phyloP scores from a whole-genome alignment of 2,329 filamentous ascomycete genomes.

The Ophiostoma himal-ulmi region DNA sequence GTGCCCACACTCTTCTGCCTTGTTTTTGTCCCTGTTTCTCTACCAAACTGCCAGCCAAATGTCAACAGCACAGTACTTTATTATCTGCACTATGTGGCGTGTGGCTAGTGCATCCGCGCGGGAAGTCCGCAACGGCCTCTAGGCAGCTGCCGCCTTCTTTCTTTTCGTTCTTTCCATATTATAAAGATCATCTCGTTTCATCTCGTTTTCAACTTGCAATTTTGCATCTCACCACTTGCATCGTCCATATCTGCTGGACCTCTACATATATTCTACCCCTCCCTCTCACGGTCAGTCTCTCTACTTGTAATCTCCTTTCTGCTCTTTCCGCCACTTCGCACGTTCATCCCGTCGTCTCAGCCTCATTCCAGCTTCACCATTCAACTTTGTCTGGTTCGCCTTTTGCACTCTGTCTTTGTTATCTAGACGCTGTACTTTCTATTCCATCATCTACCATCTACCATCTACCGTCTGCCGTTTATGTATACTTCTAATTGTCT shows the following conservation, averaged over 20 bases:
- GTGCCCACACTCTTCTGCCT: background rate
- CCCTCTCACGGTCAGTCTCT: background rate
- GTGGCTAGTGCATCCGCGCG: slow-evolving; percentile 10
- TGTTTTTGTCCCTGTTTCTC: background rate
- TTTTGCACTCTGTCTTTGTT: background rate
- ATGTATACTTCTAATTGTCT: background rate
- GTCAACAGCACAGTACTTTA: background rate
- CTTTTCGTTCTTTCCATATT: background rate
- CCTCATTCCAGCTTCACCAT: background rate
- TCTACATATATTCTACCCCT: background rate
- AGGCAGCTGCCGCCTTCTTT: slow-evolving; percentile 12
- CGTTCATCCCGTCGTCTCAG: background rate
- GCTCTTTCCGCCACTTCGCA: background rate
- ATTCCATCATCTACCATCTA: background rate
- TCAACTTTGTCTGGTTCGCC: background rate
- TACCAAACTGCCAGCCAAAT: background rate
- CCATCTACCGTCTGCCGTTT: background rate
- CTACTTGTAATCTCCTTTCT: background rate
- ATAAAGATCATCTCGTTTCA: background rate
- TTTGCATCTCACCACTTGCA: background rate
- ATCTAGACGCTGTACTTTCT: background rate
- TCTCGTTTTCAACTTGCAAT: background rate
- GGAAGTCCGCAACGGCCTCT: slow-evolving; percentile 5
- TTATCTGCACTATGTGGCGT: background rate
- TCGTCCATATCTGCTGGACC: too few species aligned